Evolutionary conservation across 2,329 filamentous ascomycete species (phyloP), one percentile per base, ranked within the genome.

Genomic region (Curvularia spicifera): DNA sequence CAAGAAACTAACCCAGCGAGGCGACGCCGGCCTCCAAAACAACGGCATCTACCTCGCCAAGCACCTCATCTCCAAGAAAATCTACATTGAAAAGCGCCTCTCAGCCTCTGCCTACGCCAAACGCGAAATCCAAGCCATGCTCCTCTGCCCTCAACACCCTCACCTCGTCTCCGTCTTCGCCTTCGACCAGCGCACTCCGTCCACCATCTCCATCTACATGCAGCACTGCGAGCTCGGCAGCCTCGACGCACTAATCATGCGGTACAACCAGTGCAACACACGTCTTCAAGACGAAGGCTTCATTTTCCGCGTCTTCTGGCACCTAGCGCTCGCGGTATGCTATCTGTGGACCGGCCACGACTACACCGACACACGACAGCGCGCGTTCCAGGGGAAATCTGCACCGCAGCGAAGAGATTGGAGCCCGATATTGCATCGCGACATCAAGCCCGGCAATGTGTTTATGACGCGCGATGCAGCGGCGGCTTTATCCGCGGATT

Each of bases 371-470:
- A 57, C 33, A 4, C 50, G 44, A 10, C 26, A 24, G 13, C 35
- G 42, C 13, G 56, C 43, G 1, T 4, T 13, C 1, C 31, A 22
- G 7, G 45, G 52, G 1, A 10, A 42, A n/a, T 10, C 5, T n/a
- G 37, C 37, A 3, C 15, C n/a, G 10, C 24, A 3, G 2, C 22
- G 5, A 1, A 8, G 5, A 2, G 40, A 40, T 15, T 68, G 66
- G 64, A 51, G 51, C 7, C 6, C 33, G 1, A 55, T 69, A 12
- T 4, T 59, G 0, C 66, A 67, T 50, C 46, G 65, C 15, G 66
- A 69, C 31, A 50, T 69, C 44, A 69, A 67, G 42, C 66, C 65
- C 0, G 53, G 20, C 0, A 69, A 67, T 31, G 43, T 69, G 0
- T 62, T 67, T 18, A 18, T 69, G 15, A 66, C 60, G 5, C 56